phyloP scores from a whole-genome alignment of 78 protist species.

The Creolimax fragrantissima region DNA sequence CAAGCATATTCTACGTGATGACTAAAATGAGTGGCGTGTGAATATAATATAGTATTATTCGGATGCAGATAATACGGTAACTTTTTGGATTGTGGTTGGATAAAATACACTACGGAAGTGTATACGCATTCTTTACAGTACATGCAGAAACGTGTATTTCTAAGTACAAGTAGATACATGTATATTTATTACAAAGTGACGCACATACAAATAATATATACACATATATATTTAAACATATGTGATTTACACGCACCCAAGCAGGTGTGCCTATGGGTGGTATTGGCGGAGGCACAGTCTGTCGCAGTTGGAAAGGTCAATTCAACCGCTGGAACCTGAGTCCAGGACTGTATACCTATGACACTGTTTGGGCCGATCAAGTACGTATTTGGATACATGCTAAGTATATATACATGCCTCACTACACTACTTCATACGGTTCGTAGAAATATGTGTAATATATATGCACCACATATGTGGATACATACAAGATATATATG shows the following conservation, averaged over 20 bases:
- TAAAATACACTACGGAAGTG: neutral
- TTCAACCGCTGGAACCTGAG: neutral
- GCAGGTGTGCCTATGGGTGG: slow-evolving; percentile 24
- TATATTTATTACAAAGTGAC: no score
- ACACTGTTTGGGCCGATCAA: neutral
- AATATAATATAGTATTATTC: neutral
- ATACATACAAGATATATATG: neutral
- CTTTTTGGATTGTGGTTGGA: neutral
- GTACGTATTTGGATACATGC: neutral
- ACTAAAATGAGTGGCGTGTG: neutral
- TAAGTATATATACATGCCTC: neutral
- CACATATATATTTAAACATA: no score
- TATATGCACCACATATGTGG: neutral
- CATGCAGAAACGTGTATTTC: no score
- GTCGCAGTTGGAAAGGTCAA: slow-evolving; percentile 15
- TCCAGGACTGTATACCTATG: neutral
- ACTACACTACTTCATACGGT: neutral
- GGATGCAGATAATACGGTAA: neutral
- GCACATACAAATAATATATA: no score
- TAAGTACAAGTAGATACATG: no score
- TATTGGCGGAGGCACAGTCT: slow-evolving; percentile 4
- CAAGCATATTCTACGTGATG: neutral
- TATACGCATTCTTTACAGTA: no score
- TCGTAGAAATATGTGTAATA: neutral
- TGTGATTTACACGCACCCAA: neutral